Base-by-base conservation (phyloP, 2,329 filamentous ascomycete species). In the Pseudocercospora crystallina region DNA sequence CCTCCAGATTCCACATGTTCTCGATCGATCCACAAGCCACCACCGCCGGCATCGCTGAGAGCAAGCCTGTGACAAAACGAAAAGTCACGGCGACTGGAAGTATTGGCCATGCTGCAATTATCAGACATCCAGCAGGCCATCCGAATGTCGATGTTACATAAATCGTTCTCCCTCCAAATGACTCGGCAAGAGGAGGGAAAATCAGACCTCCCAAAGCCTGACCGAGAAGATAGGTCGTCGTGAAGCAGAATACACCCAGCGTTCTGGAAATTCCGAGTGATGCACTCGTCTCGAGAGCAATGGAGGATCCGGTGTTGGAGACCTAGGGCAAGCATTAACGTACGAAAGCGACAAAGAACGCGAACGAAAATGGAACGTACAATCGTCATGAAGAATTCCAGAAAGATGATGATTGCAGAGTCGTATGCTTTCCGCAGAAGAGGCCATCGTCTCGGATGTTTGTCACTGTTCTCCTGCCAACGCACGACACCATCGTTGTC, bases 1-100 rank as follows among this genome's bases (percentile, higher is more conserved):
- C 65, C 42, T 67, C 65, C 29, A 47, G 38, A 12, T 43, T 31
- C 32, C 26, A 52, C 61, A 79, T 71, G 55, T 79, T 76, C 46
- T 79, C 76, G 26, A 78, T 69, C 43, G 72, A 76, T 2, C 76
- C 75, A 0, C 71, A 69, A 8, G 73, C 71, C 8, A 79, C 73
- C 14, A 75, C 72, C 0, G 74, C 69, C 2, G 76, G 76, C 8
- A 77, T 70, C 2, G 76, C 74, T 0, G 76, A 77, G 8, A 74
- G 60, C 5, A 77, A 56, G 0, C 76, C 77, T 2, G 71, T 70
- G 2, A 74, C 12, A 36, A 76, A 68, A 4, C 77, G 69, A 3
- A 73, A 35, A 12, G 72, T 59, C 1, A 74, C 67, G 0, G 63
- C 68, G 1, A 66, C 51, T 26, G 20, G 20, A 2, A 75, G 50